Percentiles rank a stretch among this genome's conserved stretches.
These are phyloP conservation scores for Ceratobasidium sp. DNA, from an alignment of 1,284 basidiomycete genomes.

Conservation along the genomic window DNA sequence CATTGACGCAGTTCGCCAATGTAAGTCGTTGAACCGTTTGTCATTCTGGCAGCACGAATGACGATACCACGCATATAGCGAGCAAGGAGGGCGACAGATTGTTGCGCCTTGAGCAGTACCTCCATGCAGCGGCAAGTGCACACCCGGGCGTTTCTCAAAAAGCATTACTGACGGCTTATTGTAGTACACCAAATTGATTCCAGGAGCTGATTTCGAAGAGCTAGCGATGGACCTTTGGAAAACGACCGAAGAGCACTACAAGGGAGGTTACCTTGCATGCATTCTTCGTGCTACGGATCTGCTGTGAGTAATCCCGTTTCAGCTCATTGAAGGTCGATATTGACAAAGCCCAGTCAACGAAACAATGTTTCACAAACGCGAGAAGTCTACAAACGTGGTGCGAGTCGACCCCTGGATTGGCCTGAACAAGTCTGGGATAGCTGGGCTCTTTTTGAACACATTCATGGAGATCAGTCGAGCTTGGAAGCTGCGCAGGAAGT, in stretches of 20 bases:
- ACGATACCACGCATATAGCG: slow-evolving; percentile 45
- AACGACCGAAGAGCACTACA: slow-evolving; percentile 66
- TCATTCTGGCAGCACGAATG: background rate
- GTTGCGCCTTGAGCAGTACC: slow-evolving; percentile 80
- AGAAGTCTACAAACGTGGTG: slow-evolving; percentile 66
- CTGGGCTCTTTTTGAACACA: slow-evolving; percentile 85
- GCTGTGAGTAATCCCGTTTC: slow-evolving; percentile 56
- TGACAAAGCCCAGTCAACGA: slow-evolving; percentile 56
- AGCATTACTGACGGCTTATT: background rate
- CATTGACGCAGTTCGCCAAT: slow-evolving; percentile 63
- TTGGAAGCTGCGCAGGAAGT: slow-evolving; percentile 72
- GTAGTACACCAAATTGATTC: slow-evolving; percentile 36
- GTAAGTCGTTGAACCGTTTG: slow-evolving; percentile 48
- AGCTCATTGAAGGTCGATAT: background rate
- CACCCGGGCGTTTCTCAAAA: background rate
- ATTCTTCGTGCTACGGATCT: slow-evolving; percentile 68
- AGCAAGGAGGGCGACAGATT: slow-evolving; percentile 59
- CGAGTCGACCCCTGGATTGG: slow-evolving; percentile 81
- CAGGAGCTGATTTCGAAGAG: slow-evolving; percentile 61
- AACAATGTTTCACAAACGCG: slow-evolving; percentile 67
- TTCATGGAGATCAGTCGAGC: slow-evolving; percentile 74
- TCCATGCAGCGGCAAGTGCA: slow-evolving; percentile 70
- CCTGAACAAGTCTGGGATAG: slow-evolving; percentile 91
- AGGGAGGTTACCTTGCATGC: slow-evolving; percentile 74
- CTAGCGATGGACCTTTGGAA: slow-evolving; percentile 67